Conservation (phyloP, 495 filamentous ascomycete genomes). For the Collariella sp. region DNA sequence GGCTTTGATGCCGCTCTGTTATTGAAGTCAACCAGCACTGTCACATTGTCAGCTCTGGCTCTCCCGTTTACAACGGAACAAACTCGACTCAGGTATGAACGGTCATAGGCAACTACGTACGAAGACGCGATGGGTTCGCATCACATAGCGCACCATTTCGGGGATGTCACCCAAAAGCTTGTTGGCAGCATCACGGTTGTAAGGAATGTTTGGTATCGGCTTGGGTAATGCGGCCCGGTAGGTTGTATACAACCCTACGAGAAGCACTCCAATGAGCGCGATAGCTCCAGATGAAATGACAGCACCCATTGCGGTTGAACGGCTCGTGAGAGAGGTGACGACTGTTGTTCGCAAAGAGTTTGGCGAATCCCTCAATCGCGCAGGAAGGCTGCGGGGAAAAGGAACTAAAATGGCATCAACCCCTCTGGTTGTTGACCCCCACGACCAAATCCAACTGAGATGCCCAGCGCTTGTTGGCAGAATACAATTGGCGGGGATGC, state of each 20-base stretch:
- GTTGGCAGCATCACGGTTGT: constrained; percentile 25
- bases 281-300: not conserved
- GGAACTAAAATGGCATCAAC: no score
- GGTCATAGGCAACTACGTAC: constrained; percentile 7
- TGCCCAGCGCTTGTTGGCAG: no score
- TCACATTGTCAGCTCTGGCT: not conserved
- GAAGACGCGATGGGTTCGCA: constrained; percentile 17
- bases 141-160: constrained; percentile 22
- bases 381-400: no score
- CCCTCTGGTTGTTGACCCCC: no score
- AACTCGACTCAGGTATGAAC: not conserved
- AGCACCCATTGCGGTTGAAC: constrained; percentile 8
- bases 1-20: constrained; percentile 22
- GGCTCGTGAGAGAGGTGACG: no score
- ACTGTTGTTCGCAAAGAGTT: no score
- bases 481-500: no score
- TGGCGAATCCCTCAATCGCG: no score
- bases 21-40: constrained; percentile 24
- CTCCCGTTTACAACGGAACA: no score
- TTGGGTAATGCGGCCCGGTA: constrained; percentile 18
- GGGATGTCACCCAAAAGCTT: constrained; percentile 29
- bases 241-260: constrained; percentile 5
- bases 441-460: no score
- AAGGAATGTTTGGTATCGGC: constrained; percentile 34
- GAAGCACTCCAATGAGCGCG: not conserved